Evolutionary conservation across 129 eudicot genomes (phyloP).

Genomic region (Chrysanthemum seticuspe): DNA sequence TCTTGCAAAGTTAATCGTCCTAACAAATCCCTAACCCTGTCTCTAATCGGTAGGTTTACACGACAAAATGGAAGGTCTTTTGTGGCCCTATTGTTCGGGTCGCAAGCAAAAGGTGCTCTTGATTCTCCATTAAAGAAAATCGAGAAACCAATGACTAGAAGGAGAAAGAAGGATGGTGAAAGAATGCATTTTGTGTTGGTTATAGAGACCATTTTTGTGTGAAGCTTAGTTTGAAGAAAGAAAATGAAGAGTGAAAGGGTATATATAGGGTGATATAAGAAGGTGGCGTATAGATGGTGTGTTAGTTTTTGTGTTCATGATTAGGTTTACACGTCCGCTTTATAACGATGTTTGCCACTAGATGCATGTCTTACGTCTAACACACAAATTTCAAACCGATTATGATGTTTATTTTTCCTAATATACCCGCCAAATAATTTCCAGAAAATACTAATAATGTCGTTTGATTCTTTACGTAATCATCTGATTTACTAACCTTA

Average conservation of each 20-base stretch:
- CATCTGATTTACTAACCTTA: background rate
- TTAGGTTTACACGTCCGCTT: constrained; percentile 34
- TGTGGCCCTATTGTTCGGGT: constrained; percentile 52
- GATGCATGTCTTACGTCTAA: constrained; percentile 7
- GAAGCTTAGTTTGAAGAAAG: constrained; percentile 30
- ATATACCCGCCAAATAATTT: constrained; percentile 8
- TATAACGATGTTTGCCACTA: constrained; percentile 37
- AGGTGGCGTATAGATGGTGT: constrained; percentile 37
- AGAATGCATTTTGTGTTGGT: constrained; percentile 30
- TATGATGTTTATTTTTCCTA: constrained; percentile 10
- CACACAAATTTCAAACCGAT: background rate
- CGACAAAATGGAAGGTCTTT: constrained; percentile 60
- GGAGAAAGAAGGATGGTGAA: constrained; percentile 27
- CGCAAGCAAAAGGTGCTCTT: constrained; percentile 79
- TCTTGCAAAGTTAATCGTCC: constrained; percentile 74
- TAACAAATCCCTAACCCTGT: constrained; percentile 64
- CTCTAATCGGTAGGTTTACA: constrained; percentile 44
- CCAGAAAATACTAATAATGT: background rate
- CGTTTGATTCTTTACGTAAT: constrained; percentile 1
- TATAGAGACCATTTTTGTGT: constrained; percentile 33
- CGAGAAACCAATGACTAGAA: constrained; percentile 20
- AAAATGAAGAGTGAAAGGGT: constrained; percentile 30
- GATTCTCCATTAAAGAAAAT: constrained; percentile 31
- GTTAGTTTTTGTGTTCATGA: constrained; percentile 32
- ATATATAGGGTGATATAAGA: constrained; percentile 31